Percentiles rank a stretch among this genome's conserved stretches.
Evolutionary conservation across 2,329 filamentous ascomycete genomes (phyloP).

Genomic region (Aspergillus felis): DNA sequence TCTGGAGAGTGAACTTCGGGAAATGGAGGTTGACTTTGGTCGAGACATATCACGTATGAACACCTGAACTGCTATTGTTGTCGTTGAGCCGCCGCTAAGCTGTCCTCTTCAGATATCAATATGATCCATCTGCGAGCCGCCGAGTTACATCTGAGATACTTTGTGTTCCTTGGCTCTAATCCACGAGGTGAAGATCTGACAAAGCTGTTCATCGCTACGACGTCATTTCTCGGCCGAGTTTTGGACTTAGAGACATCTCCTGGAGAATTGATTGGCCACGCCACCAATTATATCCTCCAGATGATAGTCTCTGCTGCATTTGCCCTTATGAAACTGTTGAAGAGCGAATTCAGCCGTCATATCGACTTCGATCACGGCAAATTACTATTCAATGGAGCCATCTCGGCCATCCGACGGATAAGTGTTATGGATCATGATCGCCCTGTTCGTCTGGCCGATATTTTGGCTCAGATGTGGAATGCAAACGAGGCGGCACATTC

Average conservation of each 20-base stretch:
- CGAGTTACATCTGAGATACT: slow-evolving; percentile 43
- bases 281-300: slow-evolving; percentile 60
- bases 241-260: slow-evolving; percentile 41
- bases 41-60: slow-evolving; percentile 31
- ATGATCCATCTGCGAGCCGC: slow-evolving; percentile 45
- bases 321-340: slow-evolving; percentile 60
- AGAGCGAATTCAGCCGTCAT: slow-evolving; percentile 57
- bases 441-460: slow-evolving; percentile 59
- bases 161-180: slow-evolving; percentile 44
- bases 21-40: slow-evolving; percentile 52
- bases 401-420: slow-evolving; percentile 55
- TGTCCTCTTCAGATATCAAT: slow-evolving; percentile 34
- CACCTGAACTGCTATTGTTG: neutral
- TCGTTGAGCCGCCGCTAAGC: slow-evolving; percentile 3
- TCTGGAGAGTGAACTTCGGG: slow-evolving; percentile 42
- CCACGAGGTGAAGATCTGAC: slow-evolving; percentile 40
- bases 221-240: slow-evolving; percentile 43
- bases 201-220: slow-evolving; percentile 44
- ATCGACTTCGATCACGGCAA: slow-evolving; percentile 53
- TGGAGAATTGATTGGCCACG: slow-evolving; percentile 49
- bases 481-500: slow-evolving; percentile 34
- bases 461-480: slow-evolving; percentile 63
- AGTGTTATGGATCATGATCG: slow-evolving; percentile 61
- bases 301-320: slow-evolving; percentile 63
- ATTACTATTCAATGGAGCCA: slow-evolving; percentile 54